Evolutionary conservation across 1,139 yeast genomes (phyloP), one percentile per base, ranked within the genome.

Genomic region (Protomyces gravidus): DNA sequence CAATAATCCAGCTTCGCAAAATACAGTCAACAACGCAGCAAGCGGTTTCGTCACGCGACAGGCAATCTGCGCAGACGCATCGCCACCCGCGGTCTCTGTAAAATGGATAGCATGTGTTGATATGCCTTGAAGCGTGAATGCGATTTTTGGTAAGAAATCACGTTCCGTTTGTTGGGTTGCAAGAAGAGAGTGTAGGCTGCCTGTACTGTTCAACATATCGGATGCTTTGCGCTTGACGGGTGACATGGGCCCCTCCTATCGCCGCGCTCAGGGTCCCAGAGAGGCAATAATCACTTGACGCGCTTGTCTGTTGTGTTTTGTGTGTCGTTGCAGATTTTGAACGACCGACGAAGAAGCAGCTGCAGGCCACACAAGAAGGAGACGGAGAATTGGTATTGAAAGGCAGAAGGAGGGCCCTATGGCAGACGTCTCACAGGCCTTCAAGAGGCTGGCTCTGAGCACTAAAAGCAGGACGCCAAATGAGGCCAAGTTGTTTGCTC

Each of bases 1-100:
- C 5, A 89, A 73, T 47, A 90, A 71, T 0, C 89, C 94, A 1
- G 89, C 84, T 69, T 90, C 97, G 50, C 86, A 73, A 1, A 87
- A 72, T 53, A 77, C 73, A 60, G 79, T 81, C 36, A 88, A 70
- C 26, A 84, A 66, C 0, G 84, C 82, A 45, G 85, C 76, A 40
- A 81, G 75, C 23, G 90, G 81, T 63, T 78, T 79, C 25, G 83
- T 80, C 11, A 87, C 70, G 39, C 23, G 42, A 36, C 42, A 36
- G n/a, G 6, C 21, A 15, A 36, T 23, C 23, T 36, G 21, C 11
- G 42, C 42, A 9, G 32, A 9, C 19, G 21, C 9, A 5, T 36
- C 42, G 9, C 9, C 9, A 5, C 42, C 42, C 9, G 5, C 23
- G 7, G 11, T 7, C 2, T 13, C 42, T 13, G 17, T 2, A 11